Base-by-base conservation (phyloP, 768 basidiomycete genomes). In the Pleurotus pulmonarius region DNA sequence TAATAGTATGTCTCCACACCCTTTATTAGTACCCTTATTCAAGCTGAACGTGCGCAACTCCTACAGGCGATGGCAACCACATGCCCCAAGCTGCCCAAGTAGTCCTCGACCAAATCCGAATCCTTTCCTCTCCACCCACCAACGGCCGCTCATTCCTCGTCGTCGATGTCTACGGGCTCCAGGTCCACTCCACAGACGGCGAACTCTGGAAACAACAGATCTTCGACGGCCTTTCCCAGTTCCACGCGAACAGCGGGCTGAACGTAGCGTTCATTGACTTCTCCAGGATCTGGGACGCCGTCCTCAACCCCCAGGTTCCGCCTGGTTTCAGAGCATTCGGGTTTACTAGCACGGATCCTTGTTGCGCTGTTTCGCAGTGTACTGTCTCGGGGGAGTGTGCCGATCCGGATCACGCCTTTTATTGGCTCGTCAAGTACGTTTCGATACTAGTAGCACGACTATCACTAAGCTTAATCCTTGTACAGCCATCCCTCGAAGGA, bases 281-380 rank as follows among this genome's bases (percentile, higher is more conserved):
- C 62, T 72, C 65, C n/a, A 66, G 73, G 8, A 77, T 82, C 5
- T 81, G 79, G 80, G 69, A 75, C 12, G 81, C 72, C 1, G 78
- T 83, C 8, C 60, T 83, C 15, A 72, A 73, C 25, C 37, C 66
- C 5, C 46, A 67, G 46, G 41, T 43, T 15, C 41, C 41, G 13
- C 79, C 81, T 0, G 80, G 82, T 5, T 76, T 72, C 49, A 48
- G 60, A 49, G 77, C 78, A 9, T 83, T 83, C 58, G 80, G 81
- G 11, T 83, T 78, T 59, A 68, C 68, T 20, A 81, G 71, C 34
- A 65, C 69, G 9, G 67, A 68, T 16, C 65, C 72, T 3, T 69
- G 70, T 53, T 73, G 63, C 2, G 67, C 65, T 2, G 69, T 69
- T 4, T 62, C 57, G 25, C 62, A 63, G n/a, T 69, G 71, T 43